Evolutionary conservation across 2,329 filamentous ascomycete species (phyloP).

Genomic region (Fusarium nurragi): DNA sequence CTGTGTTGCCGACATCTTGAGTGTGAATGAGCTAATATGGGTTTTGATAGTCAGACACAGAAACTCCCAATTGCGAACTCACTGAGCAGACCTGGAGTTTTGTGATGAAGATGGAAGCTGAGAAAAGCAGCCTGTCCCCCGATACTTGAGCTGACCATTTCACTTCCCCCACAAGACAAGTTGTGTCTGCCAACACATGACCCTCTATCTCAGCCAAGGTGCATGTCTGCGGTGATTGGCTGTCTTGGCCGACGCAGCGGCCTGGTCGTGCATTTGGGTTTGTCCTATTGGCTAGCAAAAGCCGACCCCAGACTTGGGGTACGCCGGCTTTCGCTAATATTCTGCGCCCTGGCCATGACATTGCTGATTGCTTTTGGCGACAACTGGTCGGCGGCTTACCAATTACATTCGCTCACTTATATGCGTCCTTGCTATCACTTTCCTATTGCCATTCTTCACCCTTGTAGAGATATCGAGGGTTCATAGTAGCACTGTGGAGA

Average conservation of each 20-base stretch:
- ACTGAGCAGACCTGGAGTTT: not conserved
- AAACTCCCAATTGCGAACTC: not conserved
- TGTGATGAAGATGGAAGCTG: not conserved
- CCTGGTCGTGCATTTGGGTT: slow-evolving; percentile 6
- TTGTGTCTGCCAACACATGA: slow-evolving; percentile 20
- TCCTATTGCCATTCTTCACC: not conserved
- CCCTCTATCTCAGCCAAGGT: slow-evolving; percentile 30
- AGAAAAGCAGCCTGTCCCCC: not conserved
- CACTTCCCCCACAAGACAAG: slow-evolving; percentile 25
- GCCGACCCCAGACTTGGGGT: slow-evolving; percentile 14
- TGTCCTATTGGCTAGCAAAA: slow-evolving; percentile 18
- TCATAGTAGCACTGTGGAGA: not conserved
- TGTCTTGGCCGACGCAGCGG: slow-evolving; percentile 7
- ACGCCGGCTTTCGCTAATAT: not conserved
- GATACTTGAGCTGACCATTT: slow-evolving; percentile 24
- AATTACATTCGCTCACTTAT: not conserved
- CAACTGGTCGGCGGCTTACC: not conserved
- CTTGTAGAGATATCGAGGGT: not conserved
- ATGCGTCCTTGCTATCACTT: not conserved
- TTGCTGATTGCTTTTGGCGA: not conserved
- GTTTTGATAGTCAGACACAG: too few species aligned
- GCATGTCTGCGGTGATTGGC: slow-evolving; percentile 4
- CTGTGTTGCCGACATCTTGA: slow-evolving; percentile 10
- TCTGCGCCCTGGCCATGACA: slow-evolving; percentile 16
- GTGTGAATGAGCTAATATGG: not conserved